Percentiles rank a stretch among this genome's conserved stretches.
These are phyloP conservation scores for Termitomyces sp. DNA, from an alignment of 768 basidiomycete genomes.

Conservation along the genomic window DNA sequence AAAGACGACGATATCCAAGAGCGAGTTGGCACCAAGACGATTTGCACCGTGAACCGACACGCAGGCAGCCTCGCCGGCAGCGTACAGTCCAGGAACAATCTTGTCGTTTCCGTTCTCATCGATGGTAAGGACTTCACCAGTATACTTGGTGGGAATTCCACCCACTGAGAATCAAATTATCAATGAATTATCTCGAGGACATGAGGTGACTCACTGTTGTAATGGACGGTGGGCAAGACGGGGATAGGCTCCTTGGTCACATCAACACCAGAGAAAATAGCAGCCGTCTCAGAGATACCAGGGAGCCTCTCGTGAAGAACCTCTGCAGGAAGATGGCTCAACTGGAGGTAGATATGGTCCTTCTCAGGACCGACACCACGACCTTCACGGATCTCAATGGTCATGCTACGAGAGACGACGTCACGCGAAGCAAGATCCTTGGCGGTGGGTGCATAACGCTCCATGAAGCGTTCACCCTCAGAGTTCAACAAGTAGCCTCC, in stretches of 20 bases:
- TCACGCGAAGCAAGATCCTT: constrained; percentile 99
- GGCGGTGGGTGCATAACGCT: constrained; percentile 98
- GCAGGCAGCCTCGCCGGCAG: constrained; percentile 97
- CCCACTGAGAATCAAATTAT: constrained; percentile 59
- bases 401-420: constrained; percentile 99
- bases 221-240: constrained; percentile 96
- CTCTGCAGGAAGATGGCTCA: constrained; percentile 94
- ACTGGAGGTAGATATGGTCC: constrained; percentile 95
- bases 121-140: constrained; percentile 90
- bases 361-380: constrained; percentile 98
- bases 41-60: constrained; percentile 99
- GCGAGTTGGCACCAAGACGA: constrained; percentile 98
- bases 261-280: constrained; percentile 98
- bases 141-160: constrained; percentile 98
- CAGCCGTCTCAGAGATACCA: constrained; percentile 98
- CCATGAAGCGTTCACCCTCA: constrained; percentile 99
- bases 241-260: constrained; percentile 99
- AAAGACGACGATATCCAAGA: constrained; percentile 98
- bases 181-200: neutral
- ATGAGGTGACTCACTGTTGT: constrained; percentile 81
- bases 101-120: constrained; percentile 90
- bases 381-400: constrained; percentile 96
- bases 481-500: constrained; percentile 98
- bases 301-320: constrained; percentile 95
- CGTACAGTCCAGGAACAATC: constrained; percentile 94